Evolutionary conservation across 2,329 filamentous ascomycete genomes (phyloP), one percentile per base, ranked within the genome.

Genomic region (Penicillium aurantiogriseum): DNA sequence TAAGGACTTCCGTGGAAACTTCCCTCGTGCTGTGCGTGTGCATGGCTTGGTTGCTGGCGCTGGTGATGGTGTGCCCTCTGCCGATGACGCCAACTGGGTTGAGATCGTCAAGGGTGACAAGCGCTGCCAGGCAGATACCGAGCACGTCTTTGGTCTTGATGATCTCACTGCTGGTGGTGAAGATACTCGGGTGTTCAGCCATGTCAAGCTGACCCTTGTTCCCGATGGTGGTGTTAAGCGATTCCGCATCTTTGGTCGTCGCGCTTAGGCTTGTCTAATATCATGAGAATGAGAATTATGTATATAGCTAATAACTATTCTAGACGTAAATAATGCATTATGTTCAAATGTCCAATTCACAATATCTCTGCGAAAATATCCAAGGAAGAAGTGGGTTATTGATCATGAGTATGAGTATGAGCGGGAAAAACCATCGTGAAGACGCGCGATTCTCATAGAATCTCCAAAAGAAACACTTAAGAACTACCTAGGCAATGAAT

Each of bases 151-250:
- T 59, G 75, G 76, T 52, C 70, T 67, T 0, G 65, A 69, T 9
- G 39, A 52, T 21, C 50, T 52, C 29, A 25, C 50, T 52, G 50
- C 15, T 45, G 50, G 40, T 90, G 60, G 83, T 87, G 67, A 85
- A 81, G 64, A 78, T 92, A 84, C 85, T 38, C 81, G 80, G 70
- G 77, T 80, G 2, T 89, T 91, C 69, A 91, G 89, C 13, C 92
- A 94, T 76, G 86, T 92, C 23, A 97, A 96, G 82, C 80, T 97
- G 72, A 89, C 91, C 35, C 94, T 97, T 72, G 91, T 96, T 65
- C 93, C 93, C 0, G 92, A 97, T 74, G 92, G 93, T 35, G 92
- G 93, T 25, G 89, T 97, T 3, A 96, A 96, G 85, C 81, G 92
- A 63, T 83, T 97, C 63, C 85, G 91, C 45, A 85, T 93, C 2